A percentile compares a stretch with the other conserved stretches of the same genome.
Evolutionary conservation across 2,329 filamentous ascomycete genomes (phyloP).

Genomic region (Penicillium sclerotigenum): DNA sequence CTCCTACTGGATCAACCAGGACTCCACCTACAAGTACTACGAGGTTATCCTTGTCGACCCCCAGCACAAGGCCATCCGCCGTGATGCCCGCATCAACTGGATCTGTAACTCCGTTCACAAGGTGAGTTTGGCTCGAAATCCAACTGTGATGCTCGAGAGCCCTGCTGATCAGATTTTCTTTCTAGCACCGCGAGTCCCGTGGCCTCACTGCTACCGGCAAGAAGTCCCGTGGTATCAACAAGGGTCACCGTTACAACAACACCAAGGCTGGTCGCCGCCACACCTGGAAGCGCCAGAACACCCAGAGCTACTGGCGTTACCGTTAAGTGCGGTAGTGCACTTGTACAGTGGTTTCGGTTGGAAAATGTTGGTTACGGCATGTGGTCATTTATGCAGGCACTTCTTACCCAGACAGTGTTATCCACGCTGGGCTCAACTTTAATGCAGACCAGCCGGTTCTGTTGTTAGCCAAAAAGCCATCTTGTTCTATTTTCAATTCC

Average conservation of each 20-base stretch:
- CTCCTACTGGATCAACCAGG: constrained; percentile 99
- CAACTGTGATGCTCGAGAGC: background rate
- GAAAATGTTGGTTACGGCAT: constrained; percentile 34
- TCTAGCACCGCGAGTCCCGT: constrained; percentile 88
- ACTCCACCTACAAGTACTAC: constrained; percentile 99
- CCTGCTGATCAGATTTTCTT: constrained; percentile 22
- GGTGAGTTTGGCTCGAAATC: constrained; percentile 35
- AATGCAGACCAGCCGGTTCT: constrained; percentile 38
- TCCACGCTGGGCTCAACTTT: constrained; percentile 33
- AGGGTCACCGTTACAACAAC: constrained; percentile 99
- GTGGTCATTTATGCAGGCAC: constrained; percentile 35
- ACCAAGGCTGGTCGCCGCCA: constrained; percentile 95
- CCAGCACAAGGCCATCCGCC: constrained; percentile 99
- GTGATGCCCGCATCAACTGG: constrained; percentile 99
- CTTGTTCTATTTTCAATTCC: constrained; percentile 33
- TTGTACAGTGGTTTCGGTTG: constrained; percentile 27
- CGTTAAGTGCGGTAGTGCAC: constrained; percentile 54
- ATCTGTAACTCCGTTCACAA: constrained; percentile 99
- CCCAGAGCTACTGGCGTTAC: constrained; percentile 97
- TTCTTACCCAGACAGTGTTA: constrained; percentile 30
- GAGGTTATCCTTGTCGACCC: constrained; percentile 99
- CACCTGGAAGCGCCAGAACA: constrained; percentile 99
- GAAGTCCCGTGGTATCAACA: constrained; percentile 99
- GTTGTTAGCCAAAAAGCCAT: constrained; percentile 40
- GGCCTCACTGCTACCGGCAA: constrained; percentile 98